phyloP scores from a whole-genome alignment of 1,284 basidiomycete species.

The Pterula multifida region DNA sequence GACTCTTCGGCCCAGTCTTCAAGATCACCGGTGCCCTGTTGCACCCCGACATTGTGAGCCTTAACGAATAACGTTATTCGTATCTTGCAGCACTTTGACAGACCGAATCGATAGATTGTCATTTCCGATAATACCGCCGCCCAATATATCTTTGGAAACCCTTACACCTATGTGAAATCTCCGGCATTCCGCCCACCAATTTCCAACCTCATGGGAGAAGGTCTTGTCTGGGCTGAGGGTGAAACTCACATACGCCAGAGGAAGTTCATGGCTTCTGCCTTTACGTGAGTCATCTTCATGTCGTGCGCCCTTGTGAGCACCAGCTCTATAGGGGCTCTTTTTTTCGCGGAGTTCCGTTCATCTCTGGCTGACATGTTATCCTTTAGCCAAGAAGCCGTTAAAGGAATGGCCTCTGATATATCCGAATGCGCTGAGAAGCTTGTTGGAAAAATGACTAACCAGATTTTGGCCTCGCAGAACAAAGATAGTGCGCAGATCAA shows the following conservation, averaged over 20 bases:
- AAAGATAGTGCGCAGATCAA: slow-evolving; percentile 11
- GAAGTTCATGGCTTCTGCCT: slow-evolving; percentile 18
- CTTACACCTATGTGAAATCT: slow-evolving; percentile 21
- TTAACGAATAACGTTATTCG: too few species aligned
- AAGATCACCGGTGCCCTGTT: slow-evolving; percentile 26
- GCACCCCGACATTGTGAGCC: slow-evolving; percentile 23
- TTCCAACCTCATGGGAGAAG: slow-evolving; percentile 18
- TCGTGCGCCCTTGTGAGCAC: neutral
- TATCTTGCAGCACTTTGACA: neutral
- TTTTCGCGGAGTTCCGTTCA: neutral
- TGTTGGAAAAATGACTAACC: slow-evolving; percentile 13
- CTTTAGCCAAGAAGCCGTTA: slow-evolving; percentile 15
- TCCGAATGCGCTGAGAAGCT: slow-evolving; percentile 17
- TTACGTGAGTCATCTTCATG: slow-evolving; percentile 15
- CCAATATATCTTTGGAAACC: slow-evolving; percentile 23
- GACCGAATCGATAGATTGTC: slow-evolving; percentile 17
- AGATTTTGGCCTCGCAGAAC: slow-evolving; percentile 11
- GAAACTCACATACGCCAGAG: slow-evolving; percentile 21
- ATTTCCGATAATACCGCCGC: slow-evolving; percentile 24
- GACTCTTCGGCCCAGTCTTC: slow-evolving; percentile 22
- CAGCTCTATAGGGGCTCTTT: neutral
- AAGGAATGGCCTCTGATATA: slow-evolving; percentile 18
- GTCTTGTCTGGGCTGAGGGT: slow-evolving; percentile 25
- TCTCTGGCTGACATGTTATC: slow-evolving; percentile 1
- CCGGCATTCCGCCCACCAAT: slow-evolving; percentile 17